A percentile compares a stretch with the other conserved stretches of the same genome.
These are phyloP conservation scores for Blastocystis sp. DNA, from an alignment of 352 stramenopile genomes.

Conservation along the genomic window DNA sequence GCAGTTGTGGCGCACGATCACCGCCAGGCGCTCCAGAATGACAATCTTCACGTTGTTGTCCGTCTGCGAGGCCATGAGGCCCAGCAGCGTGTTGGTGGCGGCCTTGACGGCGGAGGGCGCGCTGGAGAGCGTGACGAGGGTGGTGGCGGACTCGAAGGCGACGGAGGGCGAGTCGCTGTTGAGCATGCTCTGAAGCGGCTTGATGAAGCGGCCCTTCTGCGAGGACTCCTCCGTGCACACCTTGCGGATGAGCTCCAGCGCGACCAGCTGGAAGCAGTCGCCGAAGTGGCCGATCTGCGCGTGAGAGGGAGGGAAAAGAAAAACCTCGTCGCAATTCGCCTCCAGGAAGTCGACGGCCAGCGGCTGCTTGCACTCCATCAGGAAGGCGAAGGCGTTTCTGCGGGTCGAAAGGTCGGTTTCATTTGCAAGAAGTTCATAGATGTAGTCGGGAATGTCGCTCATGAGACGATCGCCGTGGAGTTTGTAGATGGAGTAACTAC, in stretches of 20 bases:
- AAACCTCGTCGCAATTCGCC: constrained; percentile 57
- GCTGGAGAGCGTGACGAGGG: constrained; percentile 93
- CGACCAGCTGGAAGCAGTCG: constrained; percentile 97
- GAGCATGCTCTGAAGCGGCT: constrained; percentile 94
- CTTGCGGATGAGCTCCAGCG: constrained; percentile 95
- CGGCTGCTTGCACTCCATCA: constrained; percentile 96
- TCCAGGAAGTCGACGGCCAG: constrained; percentile 88
- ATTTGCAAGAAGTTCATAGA: constrained; percentile 86
- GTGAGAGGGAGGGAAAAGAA: not conserved
- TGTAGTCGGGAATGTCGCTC: constrained; percentile 94
- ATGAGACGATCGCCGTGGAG: constrained; percentile 87
- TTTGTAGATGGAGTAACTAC: constrained; percentile 95
- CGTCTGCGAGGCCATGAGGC: constrained; percentile 92
- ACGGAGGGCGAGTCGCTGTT: constrained; percentile 77
- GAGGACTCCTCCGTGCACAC: constrained; percentile 92
- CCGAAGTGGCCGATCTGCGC: constrained; percentile 85
- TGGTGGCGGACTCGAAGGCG: constrained; percentile 97
- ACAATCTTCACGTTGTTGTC: constrained; percentile 99
- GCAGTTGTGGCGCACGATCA: constrained; percentile 89
- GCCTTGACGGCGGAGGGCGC: constrained; percentile 93
- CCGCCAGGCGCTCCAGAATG: constrained; percentile 91
- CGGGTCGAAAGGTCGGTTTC: constrained; percentile 89
- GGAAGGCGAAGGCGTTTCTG: constrained; percentile 97
- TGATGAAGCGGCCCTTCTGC: constrained; percentile 97
- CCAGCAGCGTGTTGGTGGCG: constrained; percentile 91